These are phyloP conservation scores for Fusarium concolor DNA, from an alignment of 2,329 filamentous ascomycete genomes.

Conservation along the genomic window DNA sequence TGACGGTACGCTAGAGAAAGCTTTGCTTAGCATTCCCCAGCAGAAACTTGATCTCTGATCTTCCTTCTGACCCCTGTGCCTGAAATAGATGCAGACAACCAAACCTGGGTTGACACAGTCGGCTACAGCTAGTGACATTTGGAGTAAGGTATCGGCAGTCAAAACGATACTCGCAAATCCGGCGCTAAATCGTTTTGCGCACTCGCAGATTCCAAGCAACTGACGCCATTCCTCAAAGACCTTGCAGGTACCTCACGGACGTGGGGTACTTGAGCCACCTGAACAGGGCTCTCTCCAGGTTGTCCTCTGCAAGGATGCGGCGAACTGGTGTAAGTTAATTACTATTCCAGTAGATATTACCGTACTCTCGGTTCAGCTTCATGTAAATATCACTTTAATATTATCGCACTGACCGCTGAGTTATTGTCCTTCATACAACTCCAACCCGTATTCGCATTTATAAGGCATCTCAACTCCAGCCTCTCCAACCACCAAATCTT, in stretches of 20 bases:
- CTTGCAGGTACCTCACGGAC: constrained; percentile 19
- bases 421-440: background rate
- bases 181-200: constrained; percentile 24
- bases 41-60: constrained; percentile 22
- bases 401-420: too few species aligned
- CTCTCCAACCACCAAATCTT: constrained; percentile 7
- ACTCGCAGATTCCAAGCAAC: constrained; percentile 9
- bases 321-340: background rate
- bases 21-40: background rate
- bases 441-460: constrained; percentile 2
- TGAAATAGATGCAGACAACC: background rate
- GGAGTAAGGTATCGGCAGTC: constrained; percentile 18
- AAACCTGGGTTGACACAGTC: background rate
- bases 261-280: constrained; percentile 29
- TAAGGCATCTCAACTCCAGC: background rate
- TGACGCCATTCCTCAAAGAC: constrained; percentile 34
- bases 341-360: background rate
- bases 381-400: background rate
- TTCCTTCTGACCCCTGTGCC: constrained; percentile 13
- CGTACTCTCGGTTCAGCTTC: background rate
- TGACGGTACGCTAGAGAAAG: constrained; percentile 15
- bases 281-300: constrained; percentile 8
- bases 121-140: constrained; percentile 26
- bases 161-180: constrained; percentile 13
- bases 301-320: constrained; percentile 11